A percentile compares a stretch with the other conserved stretches of the same genome.
phyloP scores from a whole-genome alignment of 1,139 yeast species.

The Saccharomyces hybrid region DNA sequence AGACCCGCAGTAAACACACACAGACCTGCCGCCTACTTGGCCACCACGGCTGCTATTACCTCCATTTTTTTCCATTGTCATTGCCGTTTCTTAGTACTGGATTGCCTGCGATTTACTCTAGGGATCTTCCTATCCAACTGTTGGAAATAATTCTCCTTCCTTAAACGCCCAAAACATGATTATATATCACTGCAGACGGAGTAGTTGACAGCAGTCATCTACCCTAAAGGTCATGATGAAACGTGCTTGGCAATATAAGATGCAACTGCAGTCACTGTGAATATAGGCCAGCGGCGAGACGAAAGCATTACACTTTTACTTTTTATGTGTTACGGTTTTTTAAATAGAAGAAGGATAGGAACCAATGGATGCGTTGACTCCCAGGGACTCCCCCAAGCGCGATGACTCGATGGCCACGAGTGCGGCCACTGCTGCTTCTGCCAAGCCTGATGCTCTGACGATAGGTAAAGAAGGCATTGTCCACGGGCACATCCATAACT shows the following conservation, averaged over 20 bases:
- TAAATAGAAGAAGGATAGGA: background rate
- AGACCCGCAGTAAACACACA: conserved; percentile 87
- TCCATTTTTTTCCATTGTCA: background rate
- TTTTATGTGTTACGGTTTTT: background rate
- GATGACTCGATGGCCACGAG: conserved; percentile 3
- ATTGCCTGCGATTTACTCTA: background rate
- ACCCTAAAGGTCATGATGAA: background rate
- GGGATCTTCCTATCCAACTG: background rate
- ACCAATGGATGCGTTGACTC: background rate
- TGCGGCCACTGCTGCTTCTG: conserved; percentile 1
- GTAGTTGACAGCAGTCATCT: background rate
- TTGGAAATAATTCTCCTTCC: background rate
- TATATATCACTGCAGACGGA: background rate
- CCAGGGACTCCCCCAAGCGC: background rate
- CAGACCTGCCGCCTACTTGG: conserved; percentile 33
- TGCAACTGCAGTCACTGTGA: background rate
- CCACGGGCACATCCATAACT: conserved; percentile 64
- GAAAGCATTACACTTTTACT: background rate
- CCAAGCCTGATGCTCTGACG: background rate
- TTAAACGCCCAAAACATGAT: background rate
- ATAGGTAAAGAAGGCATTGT: conserved; percentile 41
- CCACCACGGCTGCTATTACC: background rate
- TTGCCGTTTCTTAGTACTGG: background rate
- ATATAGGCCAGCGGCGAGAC: background rate
- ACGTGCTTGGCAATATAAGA: background rate